A percentile compares a stretch with the other conserved stretches of the same genome.
Evolutionary conservation across 306 rosid species (phyloP).

Genomic region (Lathyrus tuberosus): DNA sequence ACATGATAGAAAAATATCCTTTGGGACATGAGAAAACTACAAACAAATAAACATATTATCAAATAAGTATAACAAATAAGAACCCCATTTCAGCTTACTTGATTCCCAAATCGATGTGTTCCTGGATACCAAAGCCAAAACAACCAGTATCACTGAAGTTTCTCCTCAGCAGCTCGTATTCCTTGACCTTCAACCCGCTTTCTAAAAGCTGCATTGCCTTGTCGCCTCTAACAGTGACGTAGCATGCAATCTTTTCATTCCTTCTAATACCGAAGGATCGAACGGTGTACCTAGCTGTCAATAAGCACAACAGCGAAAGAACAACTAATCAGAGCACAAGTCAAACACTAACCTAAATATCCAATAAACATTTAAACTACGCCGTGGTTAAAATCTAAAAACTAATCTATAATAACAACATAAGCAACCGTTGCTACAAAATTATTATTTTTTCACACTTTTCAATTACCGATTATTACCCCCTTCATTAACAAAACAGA

Average conservation of each 20-base stretch:
- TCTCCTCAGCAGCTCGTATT: constrained; percentile 70
- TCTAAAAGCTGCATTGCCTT: constrained; percentile 88
- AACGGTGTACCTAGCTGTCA: constrained; percentile 77
- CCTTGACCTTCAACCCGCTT: constrained; percentile 87
- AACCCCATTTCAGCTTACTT: constrained; percentile 51
- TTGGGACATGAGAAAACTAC: too few species aligned
- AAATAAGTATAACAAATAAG: not conserved
- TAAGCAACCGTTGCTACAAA: not conserved
- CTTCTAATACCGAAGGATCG: constrained; percentile 79
- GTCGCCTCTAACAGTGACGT: constrained; percentile 86
- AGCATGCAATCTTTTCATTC: constrained; percentile 86
- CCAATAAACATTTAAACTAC: not conserved
- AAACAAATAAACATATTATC: not conserved
- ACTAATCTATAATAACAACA: not conserved
- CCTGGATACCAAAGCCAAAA: constrained; percentile 91
- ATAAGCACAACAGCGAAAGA: not conserved
- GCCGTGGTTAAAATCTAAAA: not conserved
- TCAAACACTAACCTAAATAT: not conserved
- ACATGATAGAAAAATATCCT: not conserved
- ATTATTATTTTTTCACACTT: not conserved
- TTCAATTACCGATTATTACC: not conserved
- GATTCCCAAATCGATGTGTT: constrained; percentile 85
- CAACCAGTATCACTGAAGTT: constrained; percentile 88
- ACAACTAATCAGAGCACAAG: not conserved
- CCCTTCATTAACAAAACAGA: not conserved